Conservation (phyloP, 345 rosid genomes). For the Citrus sinensis region DVS_A1.0 CM039162.1:23223501-23224000, state of each 20-base stretch:
- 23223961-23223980: constrained; percentile 41
- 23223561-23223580: neutral
- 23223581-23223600: neutral
- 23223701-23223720: constrained; percentile 54
- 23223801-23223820: constrained; percentile 49
- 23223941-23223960: constrained; percentile 53
- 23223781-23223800: constrained; percentile 52
- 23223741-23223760: constrained; percentile 54
- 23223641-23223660: neutral
- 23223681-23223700: constrained; percentile 55
- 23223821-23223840: constrained; percentile 38
- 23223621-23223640: neutral
- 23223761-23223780: constrained; percentile 58
- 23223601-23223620: neutral
- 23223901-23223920: constrained; percentile 39
- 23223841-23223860: constrained; percentile 53
- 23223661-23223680: constrained; percentile 40
- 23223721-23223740: constrained; percentile 55
- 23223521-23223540: constrained; percentile 48
- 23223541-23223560: constrained; percentile 61
- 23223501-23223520: constrained; percentile 59
- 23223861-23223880: constrained; percentile 47
- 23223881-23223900: constrained; percentile 38
- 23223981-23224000: constrained; percentile 43
- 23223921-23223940: constrained; percentile 37